Base-by-base conservation (phyloP, 2,329 filamentous ascomycete genomes). In the Colletotrichum lupini region DNA sequence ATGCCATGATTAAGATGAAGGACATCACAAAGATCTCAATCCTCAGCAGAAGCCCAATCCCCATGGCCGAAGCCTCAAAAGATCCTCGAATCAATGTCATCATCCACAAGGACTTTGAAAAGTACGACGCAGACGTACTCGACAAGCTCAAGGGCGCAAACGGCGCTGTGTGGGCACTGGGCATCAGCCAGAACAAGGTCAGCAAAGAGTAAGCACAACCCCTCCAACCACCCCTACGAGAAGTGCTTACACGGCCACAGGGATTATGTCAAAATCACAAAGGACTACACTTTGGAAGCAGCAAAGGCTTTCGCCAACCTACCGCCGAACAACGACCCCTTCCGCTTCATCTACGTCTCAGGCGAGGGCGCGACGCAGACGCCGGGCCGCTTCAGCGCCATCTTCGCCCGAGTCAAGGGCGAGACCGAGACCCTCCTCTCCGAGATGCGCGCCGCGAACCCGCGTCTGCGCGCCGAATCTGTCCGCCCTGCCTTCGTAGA, bases 141-240 rank as follows among this genome's bases (percentile, higher is more conserved):
- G 75, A 81, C 28, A 85, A 92, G 78, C 84, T 95, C 0, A 85
- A 87, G 65, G 92, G 89, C 26, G 93, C 93, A 0, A 83, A 87
- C 8, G 93, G 91, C 2, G 93, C 91, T 72, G 91, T 95, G 1
- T 95, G 93, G 93, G 93, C 93, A 0, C 85, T 92, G 58, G 93
- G 93, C 0, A 90, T 92, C 60, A 91, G 88, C 74, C 88, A 91
- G 77, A 89, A 81, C 12, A 82, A 87, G 53, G 92, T 94, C 8
- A 79, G 79, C 69, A 90, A 89, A 73, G 89, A 92, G 87, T 92
- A 77, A 73, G 87, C 78, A 19, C 57, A 22, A 8, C 32, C 16
- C 14, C 32, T 14, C 9, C 3, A 2, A n/a, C 26, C 16, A 16
- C 35, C 5, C 53, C 11, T 16, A 28, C 2, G 37, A 28, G 24